phyloP scores from a whole-genome alignment of 345 rosid species.

The Erucastrum elatum region DNA sequence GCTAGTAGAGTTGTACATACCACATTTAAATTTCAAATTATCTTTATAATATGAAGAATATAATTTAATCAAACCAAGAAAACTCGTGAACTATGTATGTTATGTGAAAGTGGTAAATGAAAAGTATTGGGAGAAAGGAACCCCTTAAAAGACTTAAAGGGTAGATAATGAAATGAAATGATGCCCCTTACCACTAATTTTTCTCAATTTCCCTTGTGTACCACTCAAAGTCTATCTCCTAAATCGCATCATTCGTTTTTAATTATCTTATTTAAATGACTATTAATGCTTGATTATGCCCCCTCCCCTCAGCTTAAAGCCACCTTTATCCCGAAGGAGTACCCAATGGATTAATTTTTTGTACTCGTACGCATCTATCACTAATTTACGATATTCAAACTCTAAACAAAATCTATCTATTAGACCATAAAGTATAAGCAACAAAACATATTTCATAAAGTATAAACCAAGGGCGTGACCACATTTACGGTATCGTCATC shows the following conservation, averaged over 20 bases:
- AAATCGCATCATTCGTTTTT: conserved; percentile 29
- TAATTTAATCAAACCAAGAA: too few species aligned
- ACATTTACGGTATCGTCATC: not conserved
- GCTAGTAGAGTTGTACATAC: not conserved
- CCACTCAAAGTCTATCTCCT: conserved; percentile 34
- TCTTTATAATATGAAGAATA: too few species aligned
- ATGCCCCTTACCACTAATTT: conserved; percentile 35
- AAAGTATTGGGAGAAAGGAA: conserved; percentile 4
- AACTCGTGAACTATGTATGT: too few species aligned
- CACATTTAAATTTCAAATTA: not conserved
- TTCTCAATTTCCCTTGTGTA: conserved; percentile 17
- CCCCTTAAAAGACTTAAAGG: conserved; percentile 34
- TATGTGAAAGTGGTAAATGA: not conserved
- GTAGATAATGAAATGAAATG: conserved; percentile 38
- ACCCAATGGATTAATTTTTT: not conserved
- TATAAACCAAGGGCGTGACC: not conserved
- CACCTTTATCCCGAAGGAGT: conserved; percentile 4
- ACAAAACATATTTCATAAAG: not conserved
- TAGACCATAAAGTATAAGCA: not conserved
- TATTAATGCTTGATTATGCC: conserved; percentile 31
- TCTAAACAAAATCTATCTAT: not conserved
- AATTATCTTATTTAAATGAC: conserved; percentile 21
- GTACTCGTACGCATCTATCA: not conserved
- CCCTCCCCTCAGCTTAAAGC: conserved; percentile 34
- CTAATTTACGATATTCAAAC: not conserved